Conservation (phyloP, 441 rosid species). For the Rhodomyrtus psidioides region DNA sequence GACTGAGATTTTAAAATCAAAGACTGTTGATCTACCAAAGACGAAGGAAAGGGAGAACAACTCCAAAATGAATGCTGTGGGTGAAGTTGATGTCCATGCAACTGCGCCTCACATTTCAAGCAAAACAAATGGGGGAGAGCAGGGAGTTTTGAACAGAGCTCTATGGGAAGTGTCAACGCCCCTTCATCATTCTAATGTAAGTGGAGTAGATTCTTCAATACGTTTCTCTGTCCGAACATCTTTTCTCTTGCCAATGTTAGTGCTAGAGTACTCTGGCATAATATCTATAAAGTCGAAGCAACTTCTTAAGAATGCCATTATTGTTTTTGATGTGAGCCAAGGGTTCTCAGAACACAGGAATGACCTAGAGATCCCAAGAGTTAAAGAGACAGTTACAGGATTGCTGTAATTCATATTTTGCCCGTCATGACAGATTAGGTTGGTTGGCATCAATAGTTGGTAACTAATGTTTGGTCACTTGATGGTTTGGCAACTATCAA, state of each 20-base stretch:
- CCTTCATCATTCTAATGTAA: constrained; percentile 41
- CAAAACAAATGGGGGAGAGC: constrained; percentile 22
- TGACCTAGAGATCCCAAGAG: not conserved
- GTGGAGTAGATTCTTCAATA: constrained; percentile 11
- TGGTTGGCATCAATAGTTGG: not conserved
- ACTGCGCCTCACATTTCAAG: constrained; percentile 23
- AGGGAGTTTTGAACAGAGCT: constrained; percentile 26
- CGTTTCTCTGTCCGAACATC: not conserved
- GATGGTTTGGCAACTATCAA: not conserved
- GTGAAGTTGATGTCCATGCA: constrained; percentile 17
- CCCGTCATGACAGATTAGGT: not conserved
- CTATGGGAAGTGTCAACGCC: constrained; percentile 33
- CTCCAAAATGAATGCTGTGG: constrained; percentile 8
- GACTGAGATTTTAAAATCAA: constrained; percentile 55
- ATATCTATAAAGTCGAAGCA: not conserved
- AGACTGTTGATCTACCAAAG: constrained; percentile 36
- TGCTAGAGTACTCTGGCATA: not conserved
- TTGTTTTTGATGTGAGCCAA: not conserved
- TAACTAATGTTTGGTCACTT: not conserved
- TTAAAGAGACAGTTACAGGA: not conserved
- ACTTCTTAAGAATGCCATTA: not conserved
- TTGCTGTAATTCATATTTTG: not conserved
- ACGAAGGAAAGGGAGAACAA: constrained; percentile 26
- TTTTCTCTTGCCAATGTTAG: not conserved
- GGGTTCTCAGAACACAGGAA: not conserved